Conservation (phyloP, 2,329 filamentous ascomycete genomes). For the Cladophialophora immunda region DNA sequence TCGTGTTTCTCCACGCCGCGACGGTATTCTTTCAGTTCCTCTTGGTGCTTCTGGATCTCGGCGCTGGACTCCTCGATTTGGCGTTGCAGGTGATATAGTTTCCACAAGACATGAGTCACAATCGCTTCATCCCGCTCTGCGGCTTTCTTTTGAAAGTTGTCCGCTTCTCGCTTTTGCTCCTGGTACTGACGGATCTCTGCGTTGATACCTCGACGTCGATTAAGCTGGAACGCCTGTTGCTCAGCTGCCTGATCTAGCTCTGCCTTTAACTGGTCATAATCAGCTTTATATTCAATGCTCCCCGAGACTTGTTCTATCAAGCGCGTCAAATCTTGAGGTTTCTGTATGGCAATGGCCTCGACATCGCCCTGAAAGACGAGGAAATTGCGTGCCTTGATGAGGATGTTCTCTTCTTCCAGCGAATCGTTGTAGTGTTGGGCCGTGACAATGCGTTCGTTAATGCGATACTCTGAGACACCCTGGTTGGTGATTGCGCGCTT, state of each 20-base stretch:
- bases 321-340: constrained; percentile 89
- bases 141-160: constrained; percentile 89
- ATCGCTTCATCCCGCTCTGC: constrained; percentile 91
- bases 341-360: constrained; percentile 94
- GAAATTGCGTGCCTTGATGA: constrained; percentile 98
- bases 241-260: constrained; percentile 88
- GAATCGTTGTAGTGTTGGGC: constrained; percentile 93
- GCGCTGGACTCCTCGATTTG: constrained; percentile 90
- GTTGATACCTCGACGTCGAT: constrained; percentile 91
- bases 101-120: constrained; percentile 94
- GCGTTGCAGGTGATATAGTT: constrained; percentile 92
- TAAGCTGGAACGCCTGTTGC: constrained; percentile 86
- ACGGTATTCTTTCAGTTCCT: constrained; percentile 90
- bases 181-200: constrained; percentile 98
- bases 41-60: constrained; percentile 91
- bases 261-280: constrained; percentile 89
- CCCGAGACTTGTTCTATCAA: constrained; percentile 98
- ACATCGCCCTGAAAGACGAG: constrained; percentile 98
- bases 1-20: constrained; percentile 89
- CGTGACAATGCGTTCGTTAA: constrained; percentile 89
- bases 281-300: constrained; percentile 90
- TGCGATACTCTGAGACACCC: constrained; percentile 93
- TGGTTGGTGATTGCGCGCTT: constrained; percentile 90
- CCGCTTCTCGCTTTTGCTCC: constrained; percentile 94
- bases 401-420: constrained; percentile 90